Percentiles rank a stretch among this genome's conserved stretches.
These are phyloP conservation scores for Agrocybe chaxingu DNA, from an alignment of 768 basidiomycete species.

Conservation along the genomic window DNA sequence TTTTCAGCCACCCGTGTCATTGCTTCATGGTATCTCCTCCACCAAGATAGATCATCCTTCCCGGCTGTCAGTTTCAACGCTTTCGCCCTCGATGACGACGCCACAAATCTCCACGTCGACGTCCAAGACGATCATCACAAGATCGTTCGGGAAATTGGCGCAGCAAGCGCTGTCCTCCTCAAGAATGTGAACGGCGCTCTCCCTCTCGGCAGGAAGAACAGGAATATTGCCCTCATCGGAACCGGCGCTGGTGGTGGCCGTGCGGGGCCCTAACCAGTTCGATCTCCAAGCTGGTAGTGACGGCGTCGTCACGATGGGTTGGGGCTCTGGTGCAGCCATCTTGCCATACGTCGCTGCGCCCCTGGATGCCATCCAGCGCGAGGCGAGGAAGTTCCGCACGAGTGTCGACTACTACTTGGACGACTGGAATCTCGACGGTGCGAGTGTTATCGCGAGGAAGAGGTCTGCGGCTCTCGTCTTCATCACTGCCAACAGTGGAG, in stretches of 20 bases:
- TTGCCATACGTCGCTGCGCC: constrained; percentile 85
- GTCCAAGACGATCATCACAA: constrained; percentile 68
- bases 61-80: constrained; percentile 73
- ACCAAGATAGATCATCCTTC: constrained; percentile 60
- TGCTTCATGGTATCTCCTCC: constrained; percentile 64
- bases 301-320: constrained; percentile 86
- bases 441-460: constrained; percentile 42
- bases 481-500: constrained; percentile 81
- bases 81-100: constrained; percentile 47
- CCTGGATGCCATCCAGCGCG: constrained; percentile 73
- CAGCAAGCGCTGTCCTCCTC: constrained; percentile 70
- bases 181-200: constrained; percentile 63
- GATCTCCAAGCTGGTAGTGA: constrained; percentile 55
- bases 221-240: constrained; percentile 60
- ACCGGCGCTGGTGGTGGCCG: constrained; percentile 61
- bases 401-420: constrained; percentile 68
- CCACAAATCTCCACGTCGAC: constrained; percentile 58
- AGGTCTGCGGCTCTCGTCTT: constrained; percentile 77
- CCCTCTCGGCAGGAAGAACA: constrained; percentile 42
- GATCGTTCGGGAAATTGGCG: constrained; percentile 72
- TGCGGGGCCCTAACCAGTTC: constrained; percentile 71
- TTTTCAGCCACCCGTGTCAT: constrained; percentile 66
- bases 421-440: constrained; percentile 58
- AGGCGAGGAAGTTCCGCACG: constrained; percentile 66
- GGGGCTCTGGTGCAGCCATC: constrained; percentile 83